These are phyloP conservation scores for Salix viminalis DNA, from an alignment of 345 rosid genomes.

Conservation along the genomic window DNA sequence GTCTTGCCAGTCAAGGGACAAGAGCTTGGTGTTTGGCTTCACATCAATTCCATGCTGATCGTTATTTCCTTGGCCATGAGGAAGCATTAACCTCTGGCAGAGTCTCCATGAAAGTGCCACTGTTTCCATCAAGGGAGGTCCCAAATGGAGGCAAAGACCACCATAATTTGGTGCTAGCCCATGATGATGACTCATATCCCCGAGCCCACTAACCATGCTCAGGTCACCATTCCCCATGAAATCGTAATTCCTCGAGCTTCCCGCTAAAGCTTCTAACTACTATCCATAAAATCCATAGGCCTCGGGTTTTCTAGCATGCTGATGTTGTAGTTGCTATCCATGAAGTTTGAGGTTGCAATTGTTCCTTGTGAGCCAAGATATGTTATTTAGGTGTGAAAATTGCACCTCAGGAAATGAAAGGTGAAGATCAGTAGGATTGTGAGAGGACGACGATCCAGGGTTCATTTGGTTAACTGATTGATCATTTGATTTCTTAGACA, in stretches of 20 bases:
- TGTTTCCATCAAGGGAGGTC: slow-evolving; percentile 32
- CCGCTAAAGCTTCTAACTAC: slow-evolving; percentile 39
- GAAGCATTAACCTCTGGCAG: slow-evolving; percentile 57
- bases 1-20: slow-evolving; percentile 83
- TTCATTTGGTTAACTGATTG: slow-evolving; percentile 28
- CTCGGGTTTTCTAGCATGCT: slow-evolving; percentile 30
- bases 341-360: slow-evolving; percentile 22
- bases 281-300: slow-evolving; percentile 50
- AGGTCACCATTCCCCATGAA: slow-evolving; percentile 43
- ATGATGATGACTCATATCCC: slow-evolving; percentile 24
- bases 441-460: slow-evolving; percentile 26
- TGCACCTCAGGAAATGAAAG: slow-evolving; percentile 53
- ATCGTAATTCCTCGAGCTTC: slow-evolving; percentile 46
- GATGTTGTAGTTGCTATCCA: slow-evolving; percentile 28
- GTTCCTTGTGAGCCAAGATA: slow-evolving; percentile 27
- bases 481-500: slow-evolving; percentile 43
- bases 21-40: slow-evolving; percentile 63
- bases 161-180: slow-evolving; percentile 29
- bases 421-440: slow-evolving; percentile 52
- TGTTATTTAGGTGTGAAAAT: slow-evolving; percentile 42
- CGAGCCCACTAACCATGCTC: slow-evolving; percentile 33
- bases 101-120: slow-evolving; percentile 46
- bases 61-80: slow-evolving; percentile 42
- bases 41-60: slow-evolving; percentile 49
- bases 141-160: slow-evolving; percentile 43